Conservation (phyloP, 345 rosid species). For the Turnera subulata region DNA sequence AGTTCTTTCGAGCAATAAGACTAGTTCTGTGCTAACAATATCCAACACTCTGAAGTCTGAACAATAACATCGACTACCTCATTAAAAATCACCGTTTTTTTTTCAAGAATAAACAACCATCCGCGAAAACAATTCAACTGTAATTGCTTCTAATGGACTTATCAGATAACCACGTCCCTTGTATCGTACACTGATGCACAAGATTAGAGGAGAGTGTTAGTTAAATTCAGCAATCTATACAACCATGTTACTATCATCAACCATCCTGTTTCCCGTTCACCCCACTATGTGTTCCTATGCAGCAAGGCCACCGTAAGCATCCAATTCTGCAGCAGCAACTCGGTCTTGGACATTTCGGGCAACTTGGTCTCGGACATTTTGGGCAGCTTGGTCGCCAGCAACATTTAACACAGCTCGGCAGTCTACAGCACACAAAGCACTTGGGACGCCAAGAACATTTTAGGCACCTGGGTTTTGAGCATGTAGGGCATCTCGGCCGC, state of each 20-base stretch:
- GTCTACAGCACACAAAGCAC: constrained; percentile 43
- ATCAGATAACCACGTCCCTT: constrained; percentile 20
- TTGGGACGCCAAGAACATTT: constrained; percentile 30
- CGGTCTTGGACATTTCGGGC: constrained; percentile 15
- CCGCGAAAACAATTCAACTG: constrained; percentile 11
- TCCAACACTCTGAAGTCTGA: too few relatives aligned
- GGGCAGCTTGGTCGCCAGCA: constrained; percentile 16
- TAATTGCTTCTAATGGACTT: not conserved
- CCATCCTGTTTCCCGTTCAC: constrained; percentile 31
- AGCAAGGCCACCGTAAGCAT: constrained; percentile 44
- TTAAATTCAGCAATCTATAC: constrained; percentile 38
- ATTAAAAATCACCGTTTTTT: too few relatives aligned
- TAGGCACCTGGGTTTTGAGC: constrained; percentile 25
- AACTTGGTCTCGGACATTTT: not conserved
- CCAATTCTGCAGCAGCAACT: constrained; percentile 13
- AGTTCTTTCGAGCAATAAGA: too few relatives aligned
- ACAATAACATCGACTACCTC: too few relatives aligned
- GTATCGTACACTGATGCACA: constrained; percentile 27
- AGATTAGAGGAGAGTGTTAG: constrained; percentile 26
- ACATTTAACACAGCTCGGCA: constrained; percentile 33
- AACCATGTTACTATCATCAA: constrained; percentile 19
- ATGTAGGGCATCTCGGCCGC: constrained; percentile 40
- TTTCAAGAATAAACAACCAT: constrained; percentile 20
- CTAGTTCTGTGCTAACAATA: too few relatives aligned
- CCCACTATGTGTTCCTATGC: constrained; percentile 19